Evolutionary conservation across 495 filamentous ascomycete genomes (phyloP), one percentile per base, ranked within the genome.

Genomic region (Immersiella caudata): DNA sequence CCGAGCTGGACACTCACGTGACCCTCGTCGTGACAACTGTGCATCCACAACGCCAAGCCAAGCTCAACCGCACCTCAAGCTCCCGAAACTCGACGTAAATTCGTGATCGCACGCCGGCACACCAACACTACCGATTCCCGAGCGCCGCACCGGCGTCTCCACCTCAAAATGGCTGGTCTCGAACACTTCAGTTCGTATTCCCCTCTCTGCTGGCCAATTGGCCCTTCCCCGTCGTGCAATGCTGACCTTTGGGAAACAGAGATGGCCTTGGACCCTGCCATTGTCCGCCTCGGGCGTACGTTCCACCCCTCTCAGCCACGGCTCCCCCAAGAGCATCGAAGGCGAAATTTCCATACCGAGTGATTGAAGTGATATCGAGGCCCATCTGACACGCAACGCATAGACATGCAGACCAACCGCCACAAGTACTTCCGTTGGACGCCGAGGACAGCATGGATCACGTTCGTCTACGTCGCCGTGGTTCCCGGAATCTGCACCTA

Each of bases 391-490:
- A 33, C 11, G 33, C 24, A 4, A n/a, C 26, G 26, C 51, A 74
- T 73, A 99, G 95, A 90, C 75, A 91, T 97, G 88, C 86, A 83
- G 71, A 77, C 82, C 70, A 93, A 96, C 82, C 91, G 95, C 59
- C 90, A 93, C 87, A 94, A 91, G 81, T 96, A 93, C 87, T 99
- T 97, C 86, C 87, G 92, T 73, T 98, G 91, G 91, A 97, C 89
- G 16, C 84, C 87, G 25, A 84, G 91, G 70, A 95, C 93, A 54
- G 93, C 91, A 25, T 87, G 87, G 83, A 68, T 96, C 68, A 90
- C 88, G 4, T 86, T 97, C 72, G 75, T 88, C 35, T 97, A 93
- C 79, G 84, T 89, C 64, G 79, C 87, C 26, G 79, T 86, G 40
- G 84, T 97, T 24, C 95, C 95, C 6, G 75, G 78, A 33, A 78